Evolutionary conservation across 1,284 basidiomycete species (phyloP).

Genomic region (Pulveroboletus sp.): DNA sequence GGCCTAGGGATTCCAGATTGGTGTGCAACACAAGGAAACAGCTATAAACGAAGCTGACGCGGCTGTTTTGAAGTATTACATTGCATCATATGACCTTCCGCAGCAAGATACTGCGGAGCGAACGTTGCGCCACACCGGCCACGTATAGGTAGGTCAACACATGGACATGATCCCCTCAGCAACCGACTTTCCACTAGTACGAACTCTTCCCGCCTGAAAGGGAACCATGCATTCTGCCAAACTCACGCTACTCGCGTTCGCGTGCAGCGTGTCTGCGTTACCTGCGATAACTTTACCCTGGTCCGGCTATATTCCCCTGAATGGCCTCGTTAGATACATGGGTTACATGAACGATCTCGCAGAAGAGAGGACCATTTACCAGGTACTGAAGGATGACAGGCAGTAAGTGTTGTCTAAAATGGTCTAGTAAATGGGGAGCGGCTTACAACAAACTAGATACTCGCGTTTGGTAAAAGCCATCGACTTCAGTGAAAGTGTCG

Average conservation of each 20-base stretch:
- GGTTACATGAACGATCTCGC: constrained; percentile 6
- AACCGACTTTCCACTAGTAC: background rate
- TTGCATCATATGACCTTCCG: constrained; percentile 1
- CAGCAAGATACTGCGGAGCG: constrained; percentile 24
- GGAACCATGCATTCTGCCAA: constrained; percentile 19
- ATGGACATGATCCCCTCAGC: background rate
- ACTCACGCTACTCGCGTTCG: constrained; percentile 19
- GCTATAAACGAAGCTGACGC: background rate
- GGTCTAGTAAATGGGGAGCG: background rate
- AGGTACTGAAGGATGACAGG: constrained; percentile 40
- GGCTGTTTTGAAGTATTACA: too few species aligned
- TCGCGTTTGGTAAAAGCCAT: constrained; percentile 46
- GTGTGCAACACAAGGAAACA: background rate
- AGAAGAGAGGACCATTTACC: constrained; percentile 43
- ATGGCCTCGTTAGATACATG: constrained; percentile 11
- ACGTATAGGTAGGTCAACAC: background rate
- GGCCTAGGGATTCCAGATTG: background rate
- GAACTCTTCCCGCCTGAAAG: background rate
- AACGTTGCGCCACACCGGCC: background rate
- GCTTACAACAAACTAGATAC: constrained; percentile 33
- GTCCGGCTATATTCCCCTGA: constrained; percentile 25
- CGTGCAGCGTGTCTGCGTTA: constrained; percentile 18
- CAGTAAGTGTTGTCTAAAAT: constrained; percentile 28
- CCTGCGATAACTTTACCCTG: constrained; percentile 26
- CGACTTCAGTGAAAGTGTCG: constrained; percentile 46